phyloP scores from a whole-genome alignment of 176 grass and related monocot species.

The Avena atlantica region DNA sequence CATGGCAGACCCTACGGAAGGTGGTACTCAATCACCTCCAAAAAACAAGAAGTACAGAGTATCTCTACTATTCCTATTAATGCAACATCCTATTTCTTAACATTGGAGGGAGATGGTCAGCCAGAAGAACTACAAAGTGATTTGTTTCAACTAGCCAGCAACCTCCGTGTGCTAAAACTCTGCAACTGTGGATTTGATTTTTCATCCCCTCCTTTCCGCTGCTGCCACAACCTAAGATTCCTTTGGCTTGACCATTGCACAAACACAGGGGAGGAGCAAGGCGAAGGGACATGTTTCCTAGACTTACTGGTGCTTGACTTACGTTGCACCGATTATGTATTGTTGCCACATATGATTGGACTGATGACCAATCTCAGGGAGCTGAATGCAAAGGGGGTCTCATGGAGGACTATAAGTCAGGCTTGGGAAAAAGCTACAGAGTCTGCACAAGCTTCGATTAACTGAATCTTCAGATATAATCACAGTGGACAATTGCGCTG shows the following conservation, averaged over 20 bases:
- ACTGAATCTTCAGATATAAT: neutral
- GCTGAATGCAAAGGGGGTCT: neutral
- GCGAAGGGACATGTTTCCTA: neutral
- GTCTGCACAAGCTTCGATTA: neutral
- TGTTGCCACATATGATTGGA: neutral
- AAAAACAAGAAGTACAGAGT: no score
- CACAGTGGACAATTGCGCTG: neutral
- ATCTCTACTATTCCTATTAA: no score
- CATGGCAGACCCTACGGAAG: no score
- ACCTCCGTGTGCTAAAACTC: no score
- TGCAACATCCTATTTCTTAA: no score
- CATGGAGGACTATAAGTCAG: neutral
- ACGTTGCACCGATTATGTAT: neutral
- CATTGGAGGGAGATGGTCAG: no score
- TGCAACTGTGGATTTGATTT: no score
- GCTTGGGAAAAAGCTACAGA: neutral
- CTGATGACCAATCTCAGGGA: conserved; percentile 12
- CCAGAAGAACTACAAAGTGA: no score
- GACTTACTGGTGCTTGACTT: neutral
- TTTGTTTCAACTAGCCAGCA: no score
- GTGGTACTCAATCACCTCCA: no score
- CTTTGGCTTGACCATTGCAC: conserved; percentile 16
- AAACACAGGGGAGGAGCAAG: neutral
- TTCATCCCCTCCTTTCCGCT: no score
- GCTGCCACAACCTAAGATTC: no score